These are phyloP conservation scores for Nowakowskiella sp. DNA, from an alignment of 192 early-diverging fungal species.

Conservation along the genomic window DNA sequence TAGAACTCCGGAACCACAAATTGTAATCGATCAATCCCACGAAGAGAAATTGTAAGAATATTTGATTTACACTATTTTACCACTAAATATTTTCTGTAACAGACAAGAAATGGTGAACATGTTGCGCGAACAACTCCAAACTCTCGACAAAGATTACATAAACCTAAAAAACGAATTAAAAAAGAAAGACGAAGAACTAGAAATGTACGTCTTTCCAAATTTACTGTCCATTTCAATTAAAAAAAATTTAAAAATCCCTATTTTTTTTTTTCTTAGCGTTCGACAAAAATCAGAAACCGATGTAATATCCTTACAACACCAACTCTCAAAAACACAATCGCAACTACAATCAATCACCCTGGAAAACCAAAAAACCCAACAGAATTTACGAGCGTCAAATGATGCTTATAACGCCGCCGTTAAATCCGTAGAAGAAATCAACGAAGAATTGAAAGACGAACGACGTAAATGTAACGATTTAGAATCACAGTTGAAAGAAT, in stretches of 20 bases:
- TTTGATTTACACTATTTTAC: neutral
- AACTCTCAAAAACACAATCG: constrained; percentile 27
- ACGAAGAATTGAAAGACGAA: constrained; percentile 42
- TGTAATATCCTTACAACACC: constrained; percentile 32
- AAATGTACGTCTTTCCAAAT: neutral
- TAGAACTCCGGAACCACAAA: no score
- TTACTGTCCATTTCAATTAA: no score
- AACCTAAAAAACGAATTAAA: no score
- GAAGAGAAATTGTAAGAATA: constrained; percentile 21
- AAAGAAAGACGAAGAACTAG: constrained; percentile 24
- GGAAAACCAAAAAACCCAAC: constrained; percentile 23
- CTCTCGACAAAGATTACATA: no score
- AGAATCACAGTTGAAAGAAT: constrained; percentile 20
- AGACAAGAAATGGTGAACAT: constrained; percentile 41
- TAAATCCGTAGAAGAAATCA: constrained; percentile 24
- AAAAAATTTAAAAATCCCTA: no score
- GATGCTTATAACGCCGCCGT: constrained; percentile 34
- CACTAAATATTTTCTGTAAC: constrained; percentile 9
- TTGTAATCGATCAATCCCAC: no score
- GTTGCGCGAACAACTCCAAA: constrained; percentile 32
- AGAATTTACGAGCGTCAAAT: constrained; percentile 24
- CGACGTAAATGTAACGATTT: constrained; percentile 25
- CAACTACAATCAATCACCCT: constrained; percentile 14
- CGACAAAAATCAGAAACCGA: constrained; percentile 35
- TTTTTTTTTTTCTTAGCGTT: constrained; percentile 18